Evolutionary conservation across 768 basidiomycete species (phyloP).

Genomic region (Serendipita sp.): DNA sequence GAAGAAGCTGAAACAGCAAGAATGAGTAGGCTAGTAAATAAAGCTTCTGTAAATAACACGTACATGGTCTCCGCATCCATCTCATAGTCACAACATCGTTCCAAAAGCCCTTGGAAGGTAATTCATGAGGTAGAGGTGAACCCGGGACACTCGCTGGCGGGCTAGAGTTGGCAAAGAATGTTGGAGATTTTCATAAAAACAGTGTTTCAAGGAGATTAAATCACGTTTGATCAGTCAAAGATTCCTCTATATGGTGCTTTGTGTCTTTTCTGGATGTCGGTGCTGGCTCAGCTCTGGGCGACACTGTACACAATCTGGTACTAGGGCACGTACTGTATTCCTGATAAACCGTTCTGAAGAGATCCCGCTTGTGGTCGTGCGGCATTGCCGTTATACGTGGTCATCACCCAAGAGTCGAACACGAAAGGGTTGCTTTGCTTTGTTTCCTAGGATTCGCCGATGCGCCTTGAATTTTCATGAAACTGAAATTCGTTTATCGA

Average conservation of each 20-base stretch:
- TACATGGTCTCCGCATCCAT: conserved; percentile 67
- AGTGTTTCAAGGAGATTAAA: neutral
- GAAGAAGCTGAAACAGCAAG: conserved; percentile 33
- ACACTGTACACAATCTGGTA: neutral
- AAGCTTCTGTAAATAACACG: conserved; percentile 14
- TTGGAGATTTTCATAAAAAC: neutral
- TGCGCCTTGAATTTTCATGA: too few relatives aligned
- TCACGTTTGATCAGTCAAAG: neutral
- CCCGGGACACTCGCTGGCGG: neutral
- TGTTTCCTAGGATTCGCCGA: too few relatives aligned
- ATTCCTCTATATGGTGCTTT: neutral
- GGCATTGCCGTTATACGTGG: neutral
- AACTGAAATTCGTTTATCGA: too few relatives aligned
- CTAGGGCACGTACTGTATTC: neutral
- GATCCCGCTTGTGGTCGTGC: conserved; percentile 1
- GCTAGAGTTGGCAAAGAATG: neutral
- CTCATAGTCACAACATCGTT: conserved; percentile 34
- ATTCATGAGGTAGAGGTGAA: neutral
- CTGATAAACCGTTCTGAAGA: neutral
- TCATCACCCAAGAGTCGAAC: neutral
- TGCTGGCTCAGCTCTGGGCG: neutral
- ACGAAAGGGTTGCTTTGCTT: neutral
- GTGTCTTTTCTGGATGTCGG: neutral
- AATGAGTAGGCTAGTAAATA: neutral
- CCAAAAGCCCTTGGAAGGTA: conserved; percentile 27